A percentile compares a stretch with the other conserved stretches of the same genome.
Evolutionary conservation across 345 rosid genomes (phyloP).

Genomic region (Odontarrhena argentea): DNA sequence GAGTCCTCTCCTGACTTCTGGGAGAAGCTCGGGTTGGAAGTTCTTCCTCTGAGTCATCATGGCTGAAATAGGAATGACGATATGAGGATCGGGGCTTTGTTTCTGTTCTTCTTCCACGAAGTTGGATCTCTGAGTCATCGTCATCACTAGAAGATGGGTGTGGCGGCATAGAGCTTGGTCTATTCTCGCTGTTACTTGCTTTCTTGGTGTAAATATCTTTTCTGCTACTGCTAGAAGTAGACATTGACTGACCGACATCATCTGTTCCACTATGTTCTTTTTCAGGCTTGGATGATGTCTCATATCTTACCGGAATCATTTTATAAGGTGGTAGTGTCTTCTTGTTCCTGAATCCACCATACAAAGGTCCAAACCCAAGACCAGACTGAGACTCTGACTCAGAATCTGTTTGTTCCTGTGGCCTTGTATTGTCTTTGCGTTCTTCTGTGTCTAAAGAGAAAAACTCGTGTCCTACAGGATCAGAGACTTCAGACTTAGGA

Average conservation of each 20-base stretch:
- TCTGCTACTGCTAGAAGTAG: slow-evolving; percentile 38
- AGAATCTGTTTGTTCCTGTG: slow-evolving; percentile 40
- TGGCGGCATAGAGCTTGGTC: slow-evolving; percentile 37
- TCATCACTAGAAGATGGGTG: slow-evolving; percentile 40
- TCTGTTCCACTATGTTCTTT: slow-evolving; percentile 34
- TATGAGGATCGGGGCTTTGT: slow-evolving; percentile 22
- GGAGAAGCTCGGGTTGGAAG: not conserved
- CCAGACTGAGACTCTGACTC: slow-evolving; percentile 31
- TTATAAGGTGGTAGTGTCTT: slow-evolving; percentile 58
- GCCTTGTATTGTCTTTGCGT: slow-evolving; percentile 37
- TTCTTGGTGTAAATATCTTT: slow-evolving; percentile 44
- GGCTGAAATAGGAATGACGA: slow-evolving; percentile 19
- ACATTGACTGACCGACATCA: slow-evolving; percentile 32
- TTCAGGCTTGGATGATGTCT: slow-evolving; percentile 41
- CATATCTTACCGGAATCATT: slow-evolving; percentile 31
- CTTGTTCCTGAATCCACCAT: slow-evolving; percentile 72
- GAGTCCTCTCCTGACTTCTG: slow-evolving; percentile 33
- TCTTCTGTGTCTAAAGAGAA: slow-evolving; percentile 30
- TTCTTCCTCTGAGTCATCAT: slow-evolving; percentile 32
- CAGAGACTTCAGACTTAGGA: slow-evolving; percentile 38
- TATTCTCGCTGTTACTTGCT: slow-evolving; percentile 38
- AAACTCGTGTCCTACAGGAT: slow-evolving; percentile 38
- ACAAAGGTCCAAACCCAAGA: slow-evolving; percentile 60
- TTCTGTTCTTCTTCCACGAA: slow-evolving; percentile 30
- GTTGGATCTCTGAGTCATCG: slow-evolving; percentile 48